phyloP scores from a whole-genome alignment of 164 flowering plant species.

The Nelumbo lutea region DNA sequence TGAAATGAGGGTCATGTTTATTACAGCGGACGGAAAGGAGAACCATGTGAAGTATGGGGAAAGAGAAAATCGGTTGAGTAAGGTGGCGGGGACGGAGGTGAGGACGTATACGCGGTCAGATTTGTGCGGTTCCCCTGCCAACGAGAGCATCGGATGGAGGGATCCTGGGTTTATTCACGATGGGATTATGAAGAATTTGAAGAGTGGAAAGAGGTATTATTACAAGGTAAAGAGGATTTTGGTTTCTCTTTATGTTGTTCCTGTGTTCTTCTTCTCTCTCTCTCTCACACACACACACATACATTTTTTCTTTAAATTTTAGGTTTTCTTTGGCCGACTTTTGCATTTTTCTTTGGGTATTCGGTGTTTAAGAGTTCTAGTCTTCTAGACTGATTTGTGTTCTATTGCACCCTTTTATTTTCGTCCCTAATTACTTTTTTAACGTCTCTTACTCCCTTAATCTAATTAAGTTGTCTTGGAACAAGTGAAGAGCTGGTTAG shows the following conservation, averaged over 20 bases:
- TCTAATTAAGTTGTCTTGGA: too few relatives aligned
- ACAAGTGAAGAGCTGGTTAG: too few relatives aligned
- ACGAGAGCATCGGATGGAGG: slow-evolving; percentile 21
- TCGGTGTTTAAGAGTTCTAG: too few relatives aligned
- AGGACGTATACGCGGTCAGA: slow-evolving; percentile 76
- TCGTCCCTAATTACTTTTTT: too few relatives aligned
- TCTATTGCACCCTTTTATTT: too few relatives aligned
- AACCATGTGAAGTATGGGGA: slow-evolving; percentile 60
- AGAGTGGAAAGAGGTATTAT: slow-evolving; percentile 61
- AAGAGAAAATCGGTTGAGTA: slow-evolving; percentile 25
- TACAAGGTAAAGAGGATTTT: slow-evolving; percentile 49
- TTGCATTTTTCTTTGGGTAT: too few relatives aligned
- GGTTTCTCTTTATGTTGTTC: neutral
- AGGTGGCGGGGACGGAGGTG: slow-evolving; percentile 41
- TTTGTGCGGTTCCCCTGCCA: slow-evolving; percentile 87
- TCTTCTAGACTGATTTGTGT: too few relatives aligned
- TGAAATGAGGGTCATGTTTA: slow-evolving; percentile 91
- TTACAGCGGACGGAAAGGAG: slow-evolving; percentile 49
- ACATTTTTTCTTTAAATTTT: neutral
- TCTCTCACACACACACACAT: neutral
- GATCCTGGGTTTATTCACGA: slow-evolving; percentile 60
- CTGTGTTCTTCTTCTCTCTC: neutral
- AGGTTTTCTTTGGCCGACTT: neutral
- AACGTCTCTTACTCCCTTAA: too few relatives aligned
- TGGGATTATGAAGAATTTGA: slow-evolving; percentile 67